A percentile compares a stretch with the other conserved stretches of the same genome.
Evolutionary conservation across 1,139 yeast genomes (phyloP).

Genomic region (Suhomyces anneliseae): DNA sequence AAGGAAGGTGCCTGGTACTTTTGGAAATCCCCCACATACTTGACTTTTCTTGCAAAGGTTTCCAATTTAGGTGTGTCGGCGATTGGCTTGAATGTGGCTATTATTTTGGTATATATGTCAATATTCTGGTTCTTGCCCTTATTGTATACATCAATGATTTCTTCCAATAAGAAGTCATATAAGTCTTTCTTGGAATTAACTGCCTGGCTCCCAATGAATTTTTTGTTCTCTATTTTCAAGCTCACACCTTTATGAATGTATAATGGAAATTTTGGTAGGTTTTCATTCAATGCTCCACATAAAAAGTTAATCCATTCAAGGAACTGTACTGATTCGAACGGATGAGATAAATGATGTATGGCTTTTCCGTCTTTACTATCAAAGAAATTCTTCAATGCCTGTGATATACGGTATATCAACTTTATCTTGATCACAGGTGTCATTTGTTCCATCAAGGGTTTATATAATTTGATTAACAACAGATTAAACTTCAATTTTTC

Average conservation of each 20-base stretch:
- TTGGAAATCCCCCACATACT: constrained; percentile 11
- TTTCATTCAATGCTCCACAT: constrained; percentile 1
- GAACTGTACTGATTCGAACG: constrained; percentile 16
- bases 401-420: constrained; percentile 12
- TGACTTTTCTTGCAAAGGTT: constrained; percentile 6
- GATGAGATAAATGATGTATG: constrained; percentile 3
- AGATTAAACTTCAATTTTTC: constrained; percentile 27
- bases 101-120: constrained; percentile 4
- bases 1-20: constrained; percentile 23
- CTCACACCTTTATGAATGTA: background rate
- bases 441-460: constrained; percentile 34
- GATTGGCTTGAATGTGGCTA: background rate
- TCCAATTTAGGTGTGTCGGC: constrained; percentile 2
- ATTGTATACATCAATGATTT: constrained; percentile 4
- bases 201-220: constrained; percentile 1
- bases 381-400: constrained; percentile 4
- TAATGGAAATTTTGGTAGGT: constrained; percentile 2
- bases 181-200: constrained; percentile 5
- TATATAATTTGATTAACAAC: constrained; percentile 31
- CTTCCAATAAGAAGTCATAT: constrained; percentile 6
- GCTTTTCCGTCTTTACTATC: background rate
- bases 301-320: constrained; percentile 19
- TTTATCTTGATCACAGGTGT: constrained; percentile 24
- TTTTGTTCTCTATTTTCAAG: background rate
- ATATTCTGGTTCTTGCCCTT: constrained; percentile 3